A percentile compares a stretch with the other conserved stretches of the same genome.
phyloP scores from a whole-genome alignment of 1,139 yeast genomes.

The Pichia sp. region DNA sequence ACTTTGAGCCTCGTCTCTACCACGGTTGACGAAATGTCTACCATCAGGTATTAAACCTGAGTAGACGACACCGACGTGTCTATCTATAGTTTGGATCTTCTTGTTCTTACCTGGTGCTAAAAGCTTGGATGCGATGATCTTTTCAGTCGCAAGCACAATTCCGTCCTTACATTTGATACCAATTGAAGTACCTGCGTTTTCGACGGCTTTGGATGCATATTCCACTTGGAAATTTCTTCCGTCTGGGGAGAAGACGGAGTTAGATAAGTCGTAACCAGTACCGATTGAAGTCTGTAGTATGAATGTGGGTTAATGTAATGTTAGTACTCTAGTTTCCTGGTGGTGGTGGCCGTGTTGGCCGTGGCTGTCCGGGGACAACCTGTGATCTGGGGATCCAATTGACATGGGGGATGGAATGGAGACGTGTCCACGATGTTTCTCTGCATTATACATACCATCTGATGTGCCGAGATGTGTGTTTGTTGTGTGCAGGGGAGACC shows the following conservation, averaged over 20 bases:
- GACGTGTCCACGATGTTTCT: no score
- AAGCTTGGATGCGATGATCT: slow-evolving; percentile 80
- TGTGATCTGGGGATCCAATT: no score
- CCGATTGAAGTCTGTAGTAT: slow-evolving; percentile 77
- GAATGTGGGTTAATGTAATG: neutral
- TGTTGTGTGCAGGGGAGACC: no score
- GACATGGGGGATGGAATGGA: no score
- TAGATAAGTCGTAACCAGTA: slow-evolving; percentile 95
- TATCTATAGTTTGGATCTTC: slow-evolving; percentile 89
- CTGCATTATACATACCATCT: slow-evolving; percentile 11
- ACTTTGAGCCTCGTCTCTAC: slow-evolving; percentile 85
- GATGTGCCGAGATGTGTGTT: no score
- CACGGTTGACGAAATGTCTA: slow-evolving; percentile 87
- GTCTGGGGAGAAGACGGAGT: slow-evolving; percentile 78
- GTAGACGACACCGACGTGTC: slow-evolving; percentile 91
- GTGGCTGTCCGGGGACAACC: no score
- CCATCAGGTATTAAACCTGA: slow-evolving; percentile 98
- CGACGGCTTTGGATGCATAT: slow-evolving; percentile 97
- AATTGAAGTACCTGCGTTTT: slow-evolving; percentile 93
- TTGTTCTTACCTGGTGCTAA: slow-evolving; percentile 87
- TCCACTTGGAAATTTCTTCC: slow-evolving; percentile 99
- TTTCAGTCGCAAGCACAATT: slow-evolving; percentile 92
- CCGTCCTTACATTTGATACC: slow-evolving; percentile 95
- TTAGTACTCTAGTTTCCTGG: slow-evolving; percentile 11
- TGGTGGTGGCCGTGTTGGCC: no score